Evolutionary conservation across 306 rosid genomes (phyloP).

Genomic region (Cercis canadensis): DNA sequence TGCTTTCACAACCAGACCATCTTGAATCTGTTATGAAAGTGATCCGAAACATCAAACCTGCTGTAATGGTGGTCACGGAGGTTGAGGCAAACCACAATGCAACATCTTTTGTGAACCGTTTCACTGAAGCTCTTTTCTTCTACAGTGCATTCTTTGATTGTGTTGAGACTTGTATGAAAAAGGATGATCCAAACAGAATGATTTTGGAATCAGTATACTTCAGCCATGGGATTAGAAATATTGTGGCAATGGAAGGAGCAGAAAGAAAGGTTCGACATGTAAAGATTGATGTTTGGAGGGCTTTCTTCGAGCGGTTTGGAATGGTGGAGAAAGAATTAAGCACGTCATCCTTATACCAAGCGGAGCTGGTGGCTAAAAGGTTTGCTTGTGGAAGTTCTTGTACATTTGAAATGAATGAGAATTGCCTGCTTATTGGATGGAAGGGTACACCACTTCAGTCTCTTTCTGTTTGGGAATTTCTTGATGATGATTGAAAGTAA

Average conservation of each 20-base stretch:
- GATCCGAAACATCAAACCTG: slow-evolving; percentile 37
- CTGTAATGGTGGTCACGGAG: slow-evolving; percentile 37
- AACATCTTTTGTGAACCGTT: slow-evolving; percentile 43
- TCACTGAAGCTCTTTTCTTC: slow-evolving; percentile 49
- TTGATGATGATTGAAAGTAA: not conserved
- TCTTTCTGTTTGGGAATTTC: slow-evolving; percentile 48
- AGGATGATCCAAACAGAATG: slow-evolving; percentile 38
- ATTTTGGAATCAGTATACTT: slow-evolving; percentile 42
- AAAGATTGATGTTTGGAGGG: slow-evolving; percentile 51
- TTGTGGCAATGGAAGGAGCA: slow-evolving; percentile 45
- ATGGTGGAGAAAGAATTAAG: slow-evolving; percentile 46
- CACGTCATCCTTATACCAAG: slow-evolving; percentile 45
- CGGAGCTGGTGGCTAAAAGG: slow-evolving; percentile 31
- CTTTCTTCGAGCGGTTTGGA: slow-evolving; percentile 40
- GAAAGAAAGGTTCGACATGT: slow-evolving; percentile 44
- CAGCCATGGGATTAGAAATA: slow-evolving; percentile 37
- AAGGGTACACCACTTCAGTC: slow-evolving; percentile 50
- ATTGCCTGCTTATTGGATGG: slow-evolving; percentile 43
- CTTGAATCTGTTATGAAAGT: slow-evolving; percentile 45
- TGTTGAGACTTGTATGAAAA: slow-evolving; percentile 39
- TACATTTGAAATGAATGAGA: slow-evolving; percentile 40
- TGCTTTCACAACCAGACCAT: slow-evolving; percentile 38
- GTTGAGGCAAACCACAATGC: slow-evolving; percentile 52
- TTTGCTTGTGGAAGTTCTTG: slow-evolving; percentile 40
- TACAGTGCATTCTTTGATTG: slow-evolving; percentile 42